Percentiles rank a stretch among this genome's conserved stretches.
phyloP scores from a whole-genome alignment of 192 early-diverging fungal species.

The Gigaspora rosea region DNA sequence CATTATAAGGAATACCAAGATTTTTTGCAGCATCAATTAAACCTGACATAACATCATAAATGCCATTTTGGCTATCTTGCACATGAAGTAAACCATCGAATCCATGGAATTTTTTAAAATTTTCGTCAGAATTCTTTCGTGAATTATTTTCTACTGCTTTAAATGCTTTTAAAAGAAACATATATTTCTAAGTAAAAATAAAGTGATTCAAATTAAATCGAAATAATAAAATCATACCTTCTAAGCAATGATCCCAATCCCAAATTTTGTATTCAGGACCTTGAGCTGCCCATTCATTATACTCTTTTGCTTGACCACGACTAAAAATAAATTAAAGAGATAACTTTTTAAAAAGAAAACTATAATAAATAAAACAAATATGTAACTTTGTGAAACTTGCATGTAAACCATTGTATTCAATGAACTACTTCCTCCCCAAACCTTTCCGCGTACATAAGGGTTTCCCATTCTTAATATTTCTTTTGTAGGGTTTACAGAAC shows the following conservation, averaged over 20 bases:
- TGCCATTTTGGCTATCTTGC: not conserved
- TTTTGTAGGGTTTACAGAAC: not conserved
- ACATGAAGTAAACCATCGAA: too few relatives aligned
- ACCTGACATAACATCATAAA: not conserved
- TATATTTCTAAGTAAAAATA: not conserved
- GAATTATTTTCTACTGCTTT: not conserved
- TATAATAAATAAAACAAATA: not conserved
- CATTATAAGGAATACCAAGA: too few relatives aligned
- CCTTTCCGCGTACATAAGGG: not conserved
- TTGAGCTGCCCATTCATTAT: not conserved
- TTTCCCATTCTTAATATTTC: not conserved
- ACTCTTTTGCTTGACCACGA: not conserved
- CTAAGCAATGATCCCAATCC: too few relatives aligned
- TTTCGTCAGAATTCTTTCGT: too few relatives aligned
- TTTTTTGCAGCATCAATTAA: too few relatives aligned
- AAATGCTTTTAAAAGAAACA: not conserved
- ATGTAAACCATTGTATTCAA: not conserved
- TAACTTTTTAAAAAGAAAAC: not conserved
- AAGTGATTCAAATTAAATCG: too few relatives aligned
- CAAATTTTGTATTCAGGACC: too few relatives aligned
- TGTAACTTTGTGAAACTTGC: not conserved
- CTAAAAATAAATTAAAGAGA: not conserved
- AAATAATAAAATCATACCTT: too few relatives aligned
- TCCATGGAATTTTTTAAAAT: too few relatives aligned
- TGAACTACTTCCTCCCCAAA: constrained; percentile 3